phyloP scores from a whole-genome alignment of 768 basidiomycete species.

The Tubosaeta sp. region DNA sequence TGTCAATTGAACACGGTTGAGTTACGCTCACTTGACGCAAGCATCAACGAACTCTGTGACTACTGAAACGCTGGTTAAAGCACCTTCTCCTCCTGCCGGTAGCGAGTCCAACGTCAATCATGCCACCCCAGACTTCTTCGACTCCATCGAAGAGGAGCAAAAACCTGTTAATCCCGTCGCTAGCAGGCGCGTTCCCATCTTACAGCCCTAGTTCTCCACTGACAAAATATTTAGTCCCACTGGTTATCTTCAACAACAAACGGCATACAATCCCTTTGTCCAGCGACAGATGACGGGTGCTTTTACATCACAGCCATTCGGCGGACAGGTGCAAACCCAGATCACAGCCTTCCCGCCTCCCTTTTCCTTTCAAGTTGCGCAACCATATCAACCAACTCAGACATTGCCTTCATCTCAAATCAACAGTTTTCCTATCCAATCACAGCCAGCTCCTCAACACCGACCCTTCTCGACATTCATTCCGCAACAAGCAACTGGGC shows the following conservation, averaged over 20 bases:
- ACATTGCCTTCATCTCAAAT: conserved; percentile 5
- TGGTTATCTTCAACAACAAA: conserved; percentile 54
- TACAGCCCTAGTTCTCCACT: conserved; percentile 3
- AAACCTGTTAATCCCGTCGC: conserved; percentile 62
- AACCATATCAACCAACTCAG: conserved; percentile 16
- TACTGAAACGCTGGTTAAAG: conserved; percentile 17
- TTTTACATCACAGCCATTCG: conserved; percentile 41
- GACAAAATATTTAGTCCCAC: conserved; percentile 38
- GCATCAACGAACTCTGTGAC: conserved; percentile 21
- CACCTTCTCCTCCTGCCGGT: conserved; percentile 23
- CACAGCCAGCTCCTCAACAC: conserved; percentile 39
- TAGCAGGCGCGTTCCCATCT: conserved; percentile 36
- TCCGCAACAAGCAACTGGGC: conserved; percentile 46
- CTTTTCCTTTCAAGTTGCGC: conserved; percentile 37
- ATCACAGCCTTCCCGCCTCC: conserved; percentile 52
- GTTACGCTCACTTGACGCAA: conserved; percentile 6
- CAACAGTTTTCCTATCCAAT: conserved; percentile 32
- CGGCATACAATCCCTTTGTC: conserved; percentile 73
- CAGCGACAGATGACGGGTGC: conserved; percentile 52
- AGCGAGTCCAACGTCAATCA: conserved; percentile 39
- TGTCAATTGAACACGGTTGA: too few relatives aligned
- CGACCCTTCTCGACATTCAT: conserved; percentile 54
- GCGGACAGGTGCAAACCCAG: conserved; percentile 45
- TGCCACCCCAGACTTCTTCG: conserved; percentile 79
- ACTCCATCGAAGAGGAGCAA: conserved; percentile 79